Conservation (phyloP, 768 basidiomycete species). For the Pleurotus pulmonarius region DNA sequence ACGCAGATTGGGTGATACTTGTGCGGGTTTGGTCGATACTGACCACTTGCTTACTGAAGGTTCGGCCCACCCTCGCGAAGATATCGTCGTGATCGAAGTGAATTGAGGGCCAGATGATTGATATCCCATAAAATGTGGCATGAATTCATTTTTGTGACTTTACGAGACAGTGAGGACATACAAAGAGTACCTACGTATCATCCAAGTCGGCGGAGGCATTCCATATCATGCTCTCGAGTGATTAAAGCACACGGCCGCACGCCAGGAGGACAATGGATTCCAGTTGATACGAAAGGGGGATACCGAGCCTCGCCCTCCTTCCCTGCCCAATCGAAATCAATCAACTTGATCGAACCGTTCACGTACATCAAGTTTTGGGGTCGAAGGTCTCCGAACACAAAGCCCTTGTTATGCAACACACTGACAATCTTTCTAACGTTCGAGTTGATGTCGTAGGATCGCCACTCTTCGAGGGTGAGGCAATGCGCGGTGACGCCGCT, state of each 20-base stretch:
- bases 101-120: no score
- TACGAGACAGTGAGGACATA: no score
- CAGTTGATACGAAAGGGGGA: neutral
- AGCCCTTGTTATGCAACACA: conserved; percentile 24
- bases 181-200: no score
- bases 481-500: conserved; percentile 7
- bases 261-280: neutral
- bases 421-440: conserved; percentile 17
- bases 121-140: no score
- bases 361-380: conserved; percentile 26
- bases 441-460: conserved; percentile 11
- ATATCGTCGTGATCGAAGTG: no score
- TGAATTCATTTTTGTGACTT: no score
- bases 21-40: no score
- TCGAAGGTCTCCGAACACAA: conserved; percentile 35
- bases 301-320: neutral
- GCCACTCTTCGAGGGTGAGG: no score
- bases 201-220: neutral
- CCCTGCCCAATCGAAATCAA: conserved; percentile 39
- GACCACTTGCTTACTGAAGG: no score
- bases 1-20: no score
- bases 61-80: no score
- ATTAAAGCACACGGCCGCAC: neutral
- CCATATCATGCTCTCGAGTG: neutral
- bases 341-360: conserved; percentile 19